Base-by-base conservation (phyloP, 768 basidiomycete species). In the Asterophora parasitica region DNA sequence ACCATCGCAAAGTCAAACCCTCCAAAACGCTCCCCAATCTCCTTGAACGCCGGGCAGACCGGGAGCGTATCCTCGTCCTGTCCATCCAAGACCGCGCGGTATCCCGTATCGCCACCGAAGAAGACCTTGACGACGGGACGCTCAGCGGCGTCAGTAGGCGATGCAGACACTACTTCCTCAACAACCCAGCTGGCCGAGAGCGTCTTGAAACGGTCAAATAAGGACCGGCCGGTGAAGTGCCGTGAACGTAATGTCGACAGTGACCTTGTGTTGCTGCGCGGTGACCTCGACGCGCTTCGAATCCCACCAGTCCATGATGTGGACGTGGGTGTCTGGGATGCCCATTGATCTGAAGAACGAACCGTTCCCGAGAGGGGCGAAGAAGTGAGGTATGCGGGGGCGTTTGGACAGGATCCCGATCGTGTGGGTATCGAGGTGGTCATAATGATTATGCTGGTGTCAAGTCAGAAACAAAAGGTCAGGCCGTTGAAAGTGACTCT, bases 41-140 rank as follows among this genome's bases (percentile, higher is more conserved):
- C 76, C 57, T 75, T 74, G 63, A 91, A 91, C 4, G 76, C 86
- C 4, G 87, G 88, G 59, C 87, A 89, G 9, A 71, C 63, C 0
- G 83, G 77, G 1, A 77, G 69, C n/a, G 64, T 62, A 1, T 76
- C 70, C 61, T 74, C 79, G 53, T 71, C 74, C 61, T 77, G 69
- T 0, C 71, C 74, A 51, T 66, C 68, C 39, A 51, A 50, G 12
- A 81, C 79, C 0, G 72, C 53, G 17, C 77, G 66, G 58, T 81
- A 79, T 7, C 78, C 84, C 1, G 85, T 89, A 61, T 87, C 86
- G 10, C 87, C 87, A 5, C 69, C 83, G 59, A 88, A 88, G 57
- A 68, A 83, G 13, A 79, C 63, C 44, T 77, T 78, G 2, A 59
- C 61, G 1, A 47, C 52, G 6, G 38, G 11, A n/a, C 28, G 28